Conservation (phyloP, 2,329 filamentous ascomycete species). For the Hymenotorrendiella dingleyae region DNA sequence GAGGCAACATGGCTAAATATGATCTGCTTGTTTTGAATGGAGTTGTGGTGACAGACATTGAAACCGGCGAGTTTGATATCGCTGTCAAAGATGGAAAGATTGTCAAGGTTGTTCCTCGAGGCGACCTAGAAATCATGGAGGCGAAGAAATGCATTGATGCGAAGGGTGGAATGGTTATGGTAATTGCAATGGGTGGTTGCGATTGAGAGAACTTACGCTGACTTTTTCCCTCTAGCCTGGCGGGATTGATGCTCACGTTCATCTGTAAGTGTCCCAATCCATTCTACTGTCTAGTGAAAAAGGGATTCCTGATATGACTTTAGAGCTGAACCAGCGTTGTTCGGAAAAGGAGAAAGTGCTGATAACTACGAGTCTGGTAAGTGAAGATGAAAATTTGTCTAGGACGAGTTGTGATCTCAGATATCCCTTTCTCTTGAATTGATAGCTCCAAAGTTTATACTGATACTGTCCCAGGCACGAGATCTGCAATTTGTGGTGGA, state of each 20-base stretch:
- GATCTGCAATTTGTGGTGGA: conserved; percentile 41
- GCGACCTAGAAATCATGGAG: conserved; percentile 26
- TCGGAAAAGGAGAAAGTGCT: conserved; percentile 31
- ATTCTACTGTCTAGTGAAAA: neutral
- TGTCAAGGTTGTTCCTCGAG: conserved; percentile 30
- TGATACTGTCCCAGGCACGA: conserved; percentile 31
- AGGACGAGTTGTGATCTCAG: neutral
- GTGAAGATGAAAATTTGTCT: no score
- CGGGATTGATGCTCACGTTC: conserved; percentile 42
- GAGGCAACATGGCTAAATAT: conserved; percentile 13
- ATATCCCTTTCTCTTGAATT: neutral
- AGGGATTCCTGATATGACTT: conserved; percentile 2
- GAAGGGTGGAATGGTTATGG: conserved; percentile 40
- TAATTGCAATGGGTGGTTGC: conserved; percentile 4
- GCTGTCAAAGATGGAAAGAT: conserved; percentile 39
- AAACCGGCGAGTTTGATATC: conserved; percentile 35
- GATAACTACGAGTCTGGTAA: conserved; percentile 26
- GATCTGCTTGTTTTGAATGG: conserved; percentile 39
- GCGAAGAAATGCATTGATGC: conserved; percentile 34
- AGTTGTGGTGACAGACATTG: conserved; percentile 35
- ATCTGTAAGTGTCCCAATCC: conserved; percentile 35
- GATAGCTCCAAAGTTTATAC: neutral
- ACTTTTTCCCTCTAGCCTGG: conserved; percentile 27
- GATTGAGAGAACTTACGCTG: neutral
- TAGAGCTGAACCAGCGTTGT: conserved; percentile 38